phyloP scores from a whole-genome alignment of 2,329 filamentous ascomycete species.

The Monilinia polystroma region DNA sequence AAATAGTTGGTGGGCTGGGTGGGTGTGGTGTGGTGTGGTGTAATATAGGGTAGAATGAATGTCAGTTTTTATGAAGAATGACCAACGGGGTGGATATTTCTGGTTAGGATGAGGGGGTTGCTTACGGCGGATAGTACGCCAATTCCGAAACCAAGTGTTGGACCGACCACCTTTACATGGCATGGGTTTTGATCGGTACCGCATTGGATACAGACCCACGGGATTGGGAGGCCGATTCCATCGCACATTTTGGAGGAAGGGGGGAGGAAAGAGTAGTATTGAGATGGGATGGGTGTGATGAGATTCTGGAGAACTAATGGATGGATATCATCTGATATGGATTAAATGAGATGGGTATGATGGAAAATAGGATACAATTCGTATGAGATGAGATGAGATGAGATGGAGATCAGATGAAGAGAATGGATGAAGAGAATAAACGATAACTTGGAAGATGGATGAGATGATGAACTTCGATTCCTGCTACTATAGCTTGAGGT shows the following conservation, averaged over 20 bases:
- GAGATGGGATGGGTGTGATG: not conserved
- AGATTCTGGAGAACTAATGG: not conserved
- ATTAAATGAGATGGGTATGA: not conserved
- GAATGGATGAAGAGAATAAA: not conserved
- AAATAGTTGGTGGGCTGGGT: not conserved
- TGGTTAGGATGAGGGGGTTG: not conserved
- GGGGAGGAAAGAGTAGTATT: not conserved
- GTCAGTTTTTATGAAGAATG: not conserved
- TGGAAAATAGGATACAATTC: not conserved
- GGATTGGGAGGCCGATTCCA: slow-evolving; percentile 23
- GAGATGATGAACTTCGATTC: not conserved
- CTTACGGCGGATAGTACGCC: slow-evolving; percentile 51
- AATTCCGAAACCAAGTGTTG: slow-evolving; percentile 49
- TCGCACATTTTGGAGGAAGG: slow-evolving; percentile 17
- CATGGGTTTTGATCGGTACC: slow-evolving; percentile 57
- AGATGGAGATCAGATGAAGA: not conserved
- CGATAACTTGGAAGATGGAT: not conserved
- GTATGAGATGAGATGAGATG: not conserved
- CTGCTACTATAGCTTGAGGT: not conserved
- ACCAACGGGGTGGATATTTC: no score
- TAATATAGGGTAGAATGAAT: not conserved
- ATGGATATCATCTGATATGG: slow-evolving; percentile 5
- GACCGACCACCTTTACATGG: slow-evolving; percentile 56
- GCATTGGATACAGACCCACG: slow-evolving; percentile 43
- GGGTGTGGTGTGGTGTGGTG: not conserved